phyloP scores from a whole-genome alignment of 1,139 yeast genomes.

The Kurtzmaniella quercitrusa region DNA sequence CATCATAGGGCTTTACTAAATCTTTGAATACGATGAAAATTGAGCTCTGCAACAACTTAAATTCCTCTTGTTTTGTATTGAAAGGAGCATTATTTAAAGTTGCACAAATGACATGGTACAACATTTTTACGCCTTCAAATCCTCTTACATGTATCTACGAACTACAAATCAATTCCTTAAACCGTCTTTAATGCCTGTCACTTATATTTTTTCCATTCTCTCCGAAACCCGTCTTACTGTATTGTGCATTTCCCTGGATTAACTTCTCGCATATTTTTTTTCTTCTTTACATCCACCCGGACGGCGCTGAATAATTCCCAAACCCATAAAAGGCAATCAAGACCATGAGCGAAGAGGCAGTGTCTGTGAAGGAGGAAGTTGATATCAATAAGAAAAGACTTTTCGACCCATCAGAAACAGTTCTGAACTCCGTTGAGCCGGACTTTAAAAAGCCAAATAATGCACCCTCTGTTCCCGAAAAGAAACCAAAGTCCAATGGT shows the following conservation, averaged over 20 bases:
- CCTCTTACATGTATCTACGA: no score
- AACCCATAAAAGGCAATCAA: not conserved
- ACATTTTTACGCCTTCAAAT: no score
- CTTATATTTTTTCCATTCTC: not conserved
- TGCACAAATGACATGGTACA: no score
- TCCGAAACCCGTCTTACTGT: not conserved
- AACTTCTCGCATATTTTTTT: not conserved
- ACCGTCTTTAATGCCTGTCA: no score
- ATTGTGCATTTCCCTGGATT: not conserved
- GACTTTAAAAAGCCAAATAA: not conserved
- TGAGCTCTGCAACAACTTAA: no score
- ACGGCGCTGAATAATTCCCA: not conserved
- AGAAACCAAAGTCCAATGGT: conserved; percentile 8
- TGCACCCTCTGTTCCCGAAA: not conserved
- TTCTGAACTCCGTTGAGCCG: not conserved
- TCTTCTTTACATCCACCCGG: not conserved
- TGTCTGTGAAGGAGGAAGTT: not conserved
- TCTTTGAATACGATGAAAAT: no score
- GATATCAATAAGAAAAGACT: not conserved
- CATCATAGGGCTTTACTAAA: no score
- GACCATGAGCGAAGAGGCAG: not conserved
- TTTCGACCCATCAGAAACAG: not conserved
- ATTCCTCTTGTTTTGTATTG: no score
- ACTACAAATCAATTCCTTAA: no score
- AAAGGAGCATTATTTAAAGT: no score